Conservation (phyloP, 2,329 filamentous ascomycete genomes). For the Verticillium albo-atrum region DNA sequence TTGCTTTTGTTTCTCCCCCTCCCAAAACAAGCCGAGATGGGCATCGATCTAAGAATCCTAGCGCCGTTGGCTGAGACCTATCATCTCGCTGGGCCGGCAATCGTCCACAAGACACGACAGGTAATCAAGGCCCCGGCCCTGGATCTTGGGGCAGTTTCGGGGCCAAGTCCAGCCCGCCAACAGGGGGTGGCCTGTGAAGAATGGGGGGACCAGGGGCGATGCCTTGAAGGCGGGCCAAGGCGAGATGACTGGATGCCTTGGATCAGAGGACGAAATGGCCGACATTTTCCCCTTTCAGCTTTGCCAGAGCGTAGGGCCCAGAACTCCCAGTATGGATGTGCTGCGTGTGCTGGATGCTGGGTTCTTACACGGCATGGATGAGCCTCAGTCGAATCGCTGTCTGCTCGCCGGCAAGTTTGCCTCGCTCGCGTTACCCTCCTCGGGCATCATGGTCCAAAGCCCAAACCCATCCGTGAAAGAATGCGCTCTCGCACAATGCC, state of each 20-base stretch:
- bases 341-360: neutral
- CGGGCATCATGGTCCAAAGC: too few relatives aligned
- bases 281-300: neutral
- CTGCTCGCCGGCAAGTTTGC: neutral
- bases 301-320: neutral
- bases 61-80: constrained; percentile 1
- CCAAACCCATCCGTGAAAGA: neutral
- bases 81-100: neutral
- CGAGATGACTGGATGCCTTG: neutral
- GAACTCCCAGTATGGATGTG: neutral
- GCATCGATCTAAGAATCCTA: neutral
- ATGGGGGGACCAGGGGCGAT: neutral
- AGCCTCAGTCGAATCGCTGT: neutral
- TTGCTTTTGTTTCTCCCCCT: neutral
- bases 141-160: neutral
- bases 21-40: constrained; percentile 5
- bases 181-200: neutral
- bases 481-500: neutral
- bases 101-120: neutral
- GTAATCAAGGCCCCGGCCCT: neutral
- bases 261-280: neutral
- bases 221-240: neutral
- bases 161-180: neutral
- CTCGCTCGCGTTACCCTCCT: neutral
- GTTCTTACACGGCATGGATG: neutral